Conservation (phyloP, 2,329 filamentous ascomycete species). For the Fusarium sp. region DNA sequence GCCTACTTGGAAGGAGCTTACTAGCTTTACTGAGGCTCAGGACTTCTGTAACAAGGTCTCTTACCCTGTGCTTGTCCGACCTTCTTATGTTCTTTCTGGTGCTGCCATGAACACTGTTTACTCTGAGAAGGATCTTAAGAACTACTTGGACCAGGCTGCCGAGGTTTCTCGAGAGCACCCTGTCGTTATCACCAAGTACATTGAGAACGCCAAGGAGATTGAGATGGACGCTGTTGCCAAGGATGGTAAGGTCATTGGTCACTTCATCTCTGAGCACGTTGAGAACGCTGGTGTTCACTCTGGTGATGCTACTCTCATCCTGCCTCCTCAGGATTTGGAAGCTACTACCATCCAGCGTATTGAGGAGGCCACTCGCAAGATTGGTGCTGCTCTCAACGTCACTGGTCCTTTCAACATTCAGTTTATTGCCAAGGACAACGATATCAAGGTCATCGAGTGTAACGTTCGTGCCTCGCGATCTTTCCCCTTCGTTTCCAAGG, state of each 20-base stretch:
- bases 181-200: conserved; percentile 99
- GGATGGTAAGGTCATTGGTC: conserved; percentile 88
- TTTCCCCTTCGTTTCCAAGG: conserved; percentile 98
- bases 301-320: conserved; percentile 93
- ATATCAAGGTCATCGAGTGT: conserved; percentile 99
- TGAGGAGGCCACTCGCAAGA: conserved; percentile 94
- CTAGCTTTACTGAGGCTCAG: conserved; percentile 90
- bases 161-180: conserved; percentile 96
- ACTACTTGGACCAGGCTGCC: conserved; percentile 87
- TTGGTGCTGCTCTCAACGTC: conserved; percentile 91
- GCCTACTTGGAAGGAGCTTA: conserved; percentile 97
- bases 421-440: conserved; percentile 99
- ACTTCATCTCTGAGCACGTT: conserved; percentile 98
- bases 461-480: conserved; percentile 96
- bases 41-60: conserved; percentile 88
- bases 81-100: conserved; percentile 95
- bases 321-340: conserved; percentile 93
- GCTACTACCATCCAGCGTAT: conserved; percentile 89
- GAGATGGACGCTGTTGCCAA: conserved; percentile 98
- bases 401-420: conserved; percentile 99
- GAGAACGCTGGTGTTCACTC: conserved; percentile 99
- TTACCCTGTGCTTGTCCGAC: conserved; percentile 94
- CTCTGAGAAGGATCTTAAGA: conserved; percentile 90
- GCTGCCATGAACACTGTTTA: conserved; percentile 99
- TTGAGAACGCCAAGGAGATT: conserved; percentile 99